Percentiles rank a stretch among this genome's conserved stretches.
phyloP scores from a whole-genome alignment of 106 monocot genomes.

The Apostasia shenzhenica region DNA sequence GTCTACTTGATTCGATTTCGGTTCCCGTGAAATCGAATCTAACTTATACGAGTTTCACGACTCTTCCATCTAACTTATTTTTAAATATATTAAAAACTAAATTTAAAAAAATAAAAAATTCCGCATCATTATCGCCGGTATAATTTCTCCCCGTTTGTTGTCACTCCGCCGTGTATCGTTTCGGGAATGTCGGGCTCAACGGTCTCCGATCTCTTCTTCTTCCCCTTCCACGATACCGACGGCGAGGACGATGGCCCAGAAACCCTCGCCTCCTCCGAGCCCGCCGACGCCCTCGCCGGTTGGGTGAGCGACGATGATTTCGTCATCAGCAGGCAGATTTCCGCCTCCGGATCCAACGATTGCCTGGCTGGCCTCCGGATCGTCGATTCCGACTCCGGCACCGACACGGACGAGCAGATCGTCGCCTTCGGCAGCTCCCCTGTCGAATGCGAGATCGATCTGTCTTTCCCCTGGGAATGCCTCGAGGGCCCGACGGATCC shows the following conservation, averaged over 20 bases:
- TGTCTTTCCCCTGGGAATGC: slow-evolving; percentile 52
- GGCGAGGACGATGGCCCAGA: neutral
- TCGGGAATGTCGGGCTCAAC: neutral
- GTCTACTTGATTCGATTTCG: too few species aligned
- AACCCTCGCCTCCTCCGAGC: neutral
- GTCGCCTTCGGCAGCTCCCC: slow-evolving; percentile 12
- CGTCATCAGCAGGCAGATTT: slow-evolving; percentile 14
- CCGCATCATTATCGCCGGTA: too few species aligned
- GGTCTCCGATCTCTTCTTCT: neutral
- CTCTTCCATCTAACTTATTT: too few species aligned
- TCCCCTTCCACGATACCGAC: slow-evolving; percentile 1
- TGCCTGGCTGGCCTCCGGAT: slow-evolving; percentile 15
- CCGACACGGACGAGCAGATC: slow-evolving; percentile 43
- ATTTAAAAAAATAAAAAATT: too few species aligned
- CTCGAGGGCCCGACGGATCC: slow-evolving; percentile 37
- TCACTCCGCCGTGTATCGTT: too few species aligned
- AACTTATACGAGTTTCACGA: too few species aligned
- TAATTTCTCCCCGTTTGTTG: too few species aligned
- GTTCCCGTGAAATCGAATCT: too few species aligned
- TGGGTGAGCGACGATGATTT: slow-evolving; percentile 25
- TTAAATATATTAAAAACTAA: too few species aligned
- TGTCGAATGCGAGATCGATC: neutral
- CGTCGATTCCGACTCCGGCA: slow-evolving; percentile 29
- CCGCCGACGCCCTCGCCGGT: neutral
- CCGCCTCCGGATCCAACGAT: slow-evolving; percentile 19